Conservation (phyloP, 257 asterid genomes). For the Ehretia macrophylla region DNA sequence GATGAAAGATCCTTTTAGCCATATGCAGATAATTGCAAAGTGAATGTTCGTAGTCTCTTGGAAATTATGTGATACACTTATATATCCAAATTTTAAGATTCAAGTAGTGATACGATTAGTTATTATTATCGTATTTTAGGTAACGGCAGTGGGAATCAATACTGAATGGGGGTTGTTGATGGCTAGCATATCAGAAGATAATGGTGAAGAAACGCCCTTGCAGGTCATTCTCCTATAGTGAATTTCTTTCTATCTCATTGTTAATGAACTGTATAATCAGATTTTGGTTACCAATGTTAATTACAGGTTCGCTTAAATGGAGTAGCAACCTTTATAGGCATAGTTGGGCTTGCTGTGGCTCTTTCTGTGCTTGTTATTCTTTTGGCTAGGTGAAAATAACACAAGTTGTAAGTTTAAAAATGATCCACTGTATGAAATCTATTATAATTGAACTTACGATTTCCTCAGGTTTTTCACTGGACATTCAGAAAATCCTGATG, state of each 20-base stretch:
- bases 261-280: constrained; percentile 7
- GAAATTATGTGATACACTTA: not conserved
- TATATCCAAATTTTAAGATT: too few relatives aligned
- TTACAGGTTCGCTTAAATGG: constrained; percentile 95
- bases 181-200: constrained; percentile 96
- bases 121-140: constrained; percentile 34
- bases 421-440: not conserved
- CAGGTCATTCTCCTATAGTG: constrained; percentile 47
- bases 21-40: not conserved
- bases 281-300: constrained; percentile 5
- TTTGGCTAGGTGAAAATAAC: constrained; percentile 50
- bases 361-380: constrained; percentile 65
- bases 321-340: constrained; percentile 91
- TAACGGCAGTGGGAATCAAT: constrained; percentile 89
- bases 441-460: not conserved
- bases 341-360: constrained; percentile 89
- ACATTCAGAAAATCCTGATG: constrained; percentile 60
- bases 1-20: not conserved
- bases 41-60: not conserved
- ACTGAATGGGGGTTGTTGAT: constrained; percentile 98
- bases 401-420: not conserved
- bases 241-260: not conserved
- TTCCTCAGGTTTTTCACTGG: constrained; percentile 76
- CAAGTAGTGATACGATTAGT: too few relatives aligned
- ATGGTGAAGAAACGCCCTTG: constrained; percentile 96